Percentiles rank a stretch among this genome's conserved stretches.
Conservation (phyloP, 176 grass and related monocot genomes). For the Avena insularis region DNA sequence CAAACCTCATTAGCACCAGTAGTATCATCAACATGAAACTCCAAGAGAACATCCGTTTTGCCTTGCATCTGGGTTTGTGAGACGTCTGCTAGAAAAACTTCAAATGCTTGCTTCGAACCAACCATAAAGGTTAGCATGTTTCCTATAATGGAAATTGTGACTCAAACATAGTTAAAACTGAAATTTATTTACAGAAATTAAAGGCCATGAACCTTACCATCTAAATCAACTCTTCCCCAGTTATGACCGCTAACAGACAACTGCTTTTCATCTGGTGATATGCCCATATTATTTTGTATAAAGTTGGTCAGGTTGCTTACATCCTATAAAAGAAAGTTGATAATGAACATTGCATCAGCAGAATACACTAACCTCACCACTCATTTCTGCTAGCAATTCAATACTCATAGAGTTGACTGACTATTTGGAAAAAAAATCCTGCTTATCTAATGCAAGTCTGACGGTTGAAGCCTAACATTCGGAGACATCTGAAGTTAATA, state of each 20-base stretch:
- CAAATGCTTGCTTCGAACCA: slow-evolving; percentile 94
- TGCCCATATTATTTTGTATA: slow-evolving; percentile 86
- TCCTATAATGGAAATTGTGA: slow-evolving; percentile 56
- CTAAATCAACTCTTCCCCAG: slow-evolving; percentile 84
- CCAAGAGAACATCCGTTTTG: slow-evolving; percentile 96
- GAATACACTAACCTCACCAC: slow-evolving; percentile 35
- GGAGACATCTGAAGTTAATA: background rate
- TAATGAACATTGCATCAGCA: slow-evolving; percentile 28
- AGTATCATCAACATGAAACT: slow-evolving; percentile 98
- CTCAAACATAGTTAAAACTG: slow-evolving; percentile 13
- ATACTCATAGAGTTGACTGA: background rate
- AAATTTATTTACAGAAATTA: slow-evolving; percentile 40
- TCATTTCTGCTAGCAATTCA: slow-evolving; percentile 19
- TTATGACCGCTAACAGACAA: slow-evolving; percentile 88
- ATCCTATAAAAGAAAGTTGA: slow-evolving; percentile 62
- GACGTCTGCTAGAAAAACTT: slow-evolving; percentile 89
- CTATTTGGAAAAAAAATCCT: background rate
- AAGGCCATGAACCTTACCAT: slow-evolving; percentile 52
- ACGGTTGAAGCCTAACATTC: background rate
- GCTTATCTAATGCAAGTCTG: slow-evolving; percentile 29
- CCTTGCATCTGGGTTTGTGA: slow-evolving; percentile 98
- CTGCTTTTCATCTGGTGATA: slow-evolving; percentile 86
- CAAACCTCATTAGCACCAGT: slow-evolving; percentile 94
- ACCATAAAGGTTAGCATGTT: slow-evolving; percentile 92
- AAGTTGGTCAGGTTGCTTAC: slow-evolving; percentile 79